Base-by-base conservation (phyloP, 176 grass and related monocot genomes). In the Pontederia paniculata region DNA sequence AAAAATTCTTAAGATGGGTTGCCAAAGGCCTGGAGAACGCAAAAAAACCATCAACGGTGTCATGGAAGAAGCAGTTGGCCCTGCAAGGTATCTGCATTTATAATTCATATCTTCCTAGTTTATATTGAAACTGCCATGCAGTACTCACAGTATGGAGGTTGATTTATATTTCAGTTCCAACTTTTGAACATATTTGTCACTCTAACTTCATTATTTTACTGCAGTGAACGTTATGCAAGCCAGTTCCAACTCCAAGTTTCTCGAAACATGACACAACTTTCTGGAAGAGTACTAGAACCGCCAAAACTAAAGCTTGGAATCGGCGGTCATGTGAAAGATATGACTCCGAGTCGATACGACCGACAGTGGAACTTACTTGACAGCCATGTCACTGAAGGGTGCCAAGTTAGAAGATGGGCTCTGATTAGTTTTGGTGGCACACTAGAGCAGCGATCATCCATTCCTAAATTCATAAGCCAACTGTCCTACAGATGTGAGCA, bases 391-490 rank as follows among this genome's bases (percentile, higher is more conserved):
- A 68, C 85, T 13, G 90, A 95, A 76, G 90, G 76, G 54, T 83
- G 78, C 23, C 82, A 63, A 25, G 83, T 95, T 50, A 86, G 75
- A 57, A 86, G 52, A 50, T 95, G 90, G 90, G 76, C 90, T 20
- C 60, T 95, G 74, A 83, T 95, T 81, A 95, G 90, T 55, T 95
- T 95, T 71, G 90, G 90, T 48, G 90, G 90, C 28, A 83, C 79
- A 28, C 54, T 73, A 10, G 79, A 89, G 28, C 90, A 95, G 42
- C 81, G 81, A 21, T 88, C 67, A 9, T 83, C 44, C 55, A 71
- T 89, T 77, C 76, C 90, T 21, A 86, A 69, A 51, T 95, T 95
- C 69, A 72, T 95, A 17, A 84, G 60, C 70, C 90, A 95, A 53
- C 64, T 95, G 70, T 73, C 82, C 6, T 77, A 64, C 31, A 66